Evolutionary conservation across 2,329 filamentous ascomycete genomes (phyloP).

Genomic region (Ceratocystis variospora): DNA sequence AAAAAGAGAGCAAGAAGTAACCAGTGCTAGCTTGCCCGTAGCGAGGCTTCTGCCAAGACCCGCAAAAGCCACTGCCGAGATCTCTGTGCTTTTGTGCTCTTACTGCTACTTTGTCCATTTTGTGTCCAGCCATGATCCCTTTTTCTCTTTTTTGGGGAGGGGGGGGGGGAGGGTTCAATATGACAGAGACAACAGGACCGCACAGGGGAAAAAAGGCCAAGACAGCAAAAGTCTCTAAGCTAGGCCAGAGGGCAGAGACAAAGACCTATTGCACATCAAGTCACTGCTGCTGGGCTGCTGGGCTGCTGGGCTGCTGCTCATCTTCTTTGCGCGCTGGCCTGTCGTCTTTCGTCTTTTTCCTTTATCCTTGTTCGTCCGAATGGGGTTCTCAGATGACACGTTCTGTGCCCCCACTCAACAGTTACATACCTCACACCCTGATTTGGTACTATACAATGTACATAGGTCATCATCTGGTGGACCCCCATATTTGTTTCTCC

Average conservation of each 20-base stretch:
- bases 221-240: neutral
- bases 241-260: neutral
- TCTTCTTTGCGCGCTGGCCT: neutral
- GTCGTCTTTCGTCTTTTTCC: neutral
- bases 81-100: neutral
- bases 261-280: neutral
- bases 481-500: neutral
- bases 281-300: neutral
- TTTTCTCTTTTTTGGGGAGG: too few relatives aligned
- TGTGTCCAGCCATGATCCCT: neutral
- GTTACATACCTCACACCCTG: neutral
- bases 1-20: neutral
- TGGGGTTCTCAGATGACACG: constrained; percentile 4
- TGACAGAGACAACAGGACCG: neutral
- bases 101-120: neutral
- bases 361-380: neutral
- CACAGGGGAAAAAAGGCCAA: neutral
- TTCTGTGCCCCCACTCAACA: constrained; percentile 5
- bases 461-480: neutral
- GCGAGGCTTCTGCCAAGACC: neutral
- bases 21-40: neutral
- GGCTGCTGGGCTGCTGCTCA: neutral
- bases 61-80: constrained; percentile 2
- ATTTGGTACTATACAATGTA: neutral
- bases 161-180: neutral